Evolutionary conservation across 441 rosid species (phyloP), one percentile per base, ranked within the genome.

Genomic region (Cnidoscolus chayamansa): DNA sequence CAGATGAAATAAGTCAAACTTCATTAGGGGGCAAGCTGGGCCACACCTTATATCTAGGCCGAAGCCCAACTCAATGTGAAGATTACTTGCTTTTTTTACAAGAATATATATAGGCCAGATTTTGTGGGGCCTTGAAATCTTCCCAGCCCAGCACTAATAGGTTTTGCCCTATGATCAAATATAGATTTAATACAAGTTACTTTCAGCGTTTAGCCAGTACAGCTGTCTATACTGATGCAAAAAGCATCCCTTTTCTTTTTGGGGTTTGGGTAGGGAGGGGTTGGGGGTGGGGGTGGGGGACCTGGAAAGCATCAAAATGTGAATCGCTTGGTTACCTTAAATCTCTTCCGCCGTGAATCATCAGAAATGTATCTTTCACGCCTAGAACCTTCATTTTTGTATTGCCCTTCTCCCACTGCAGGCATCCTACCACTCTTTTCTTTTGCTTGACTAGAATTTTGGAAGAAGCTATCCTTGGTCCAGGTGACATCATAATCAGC

Each of bases 401-500:
- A 73, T 37, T 60, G 80, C 68, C 77, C 80, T 32, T 75, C 74
- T 43, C 66, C 82, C 76, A 15, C 48, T 72, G 72, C 71, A 61
- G 80, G 80, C 68, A 67, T 76, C 70, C 80, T 76, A 75, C 80
- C 79, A 67, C 74, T 70, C 43, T 73, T 83, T 68, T 77, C 88
- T 72, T 77, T 82, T 45, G 72, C 78, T 64, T 81, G 83, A 76
- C 76, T 83, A 80, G 85, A 79, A 82, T 80, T 84, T 47, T 79
- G 82, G 85, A 92, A 94, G 80, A 85, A 84, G 76, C 86, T 90
- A 73, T 86, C 88, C 81, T 85, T 90, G 81, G 88, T 88, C 97
- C 95, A 94, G 64, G 89, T 84, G 55, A 90, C 89, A 73, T 87
- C 92, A 76, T 86, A 95, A 83, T 91, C 97, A 75, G 97, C 93